A percentile compares a stretch with the other conserved stretches of the same genome.
phyloP scores from a whole-genome alignment of 2,329 filamentous ascomycete genomes.

The Cyphellophora attinorum region DNA sequence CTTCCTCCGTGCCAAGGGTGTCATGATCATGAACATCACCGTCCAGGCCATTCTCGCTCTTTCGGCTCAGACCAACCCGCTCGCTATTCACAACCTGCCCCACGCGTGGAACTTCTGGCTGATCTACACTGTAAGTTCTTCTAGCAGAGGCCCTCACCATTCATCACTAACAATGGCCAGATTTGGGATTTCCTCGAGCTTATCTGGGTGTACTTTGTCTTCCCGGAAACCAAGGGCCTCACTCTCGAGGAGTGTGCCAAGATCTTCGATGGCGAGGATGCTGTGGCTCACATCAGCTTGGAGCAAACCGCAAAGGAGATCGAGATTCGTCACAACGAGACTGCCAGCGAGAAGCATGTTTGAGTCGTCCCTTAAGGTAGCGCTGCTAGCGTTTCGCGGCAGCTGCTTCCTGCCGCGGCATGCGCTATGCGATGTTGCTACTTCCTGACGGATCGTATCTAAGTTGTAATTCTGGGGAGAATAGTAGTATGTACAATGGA shows the following conservation, averaged over 20 bases:
- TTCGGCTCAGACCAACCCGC: slow-evolving; percentile 11
- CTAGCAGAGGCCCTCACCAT: slow-evolving; percentile 1
- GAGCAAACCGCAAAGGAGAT: slow-evolving; percentile 9
- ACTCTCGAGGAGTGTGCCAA: slow-evolving; percentile 63
- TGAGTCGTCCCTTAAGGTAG: slow-evolving; percentile 5
- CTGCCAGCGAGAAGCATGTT: slow-evolving; percentile 3
- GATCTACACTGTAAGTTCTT: slow-evolving; percentile 11
- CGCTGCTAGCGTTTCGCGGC: not conserved
- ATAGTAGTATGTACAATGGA: not conserved
- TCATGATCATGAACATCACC: slow-evolving; percentile 13
- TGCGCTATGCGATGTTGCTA: not conserved
- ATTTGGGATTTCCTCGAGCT: slow-evolving; percentile 22
- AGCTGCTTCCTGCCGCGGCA: not conserved
- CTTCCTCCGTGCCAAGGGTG: slow-evolving; percentile 38
- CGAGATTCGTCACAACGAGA: slow-evolving; percentile 7
- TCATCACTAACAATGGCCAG: slow-evolving; percentile 5
- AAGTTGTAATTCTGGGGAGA: not conserved
- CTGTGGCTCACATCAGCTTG: slow-evolving; percentile 14
- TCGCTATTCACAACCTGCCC: slow-evolving; percentile 10
- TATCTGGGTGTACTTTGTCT: slow-evolving; percentile 43
- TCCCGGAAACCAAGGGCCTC: slow-evolving; percentile 44
- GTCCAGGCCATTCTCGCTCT: slow-evolving; percentile 11
- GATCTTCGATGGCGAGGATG: slow-evolving; percentile 43
- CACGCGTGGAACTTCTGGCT: slow-evolving; percentile 12
- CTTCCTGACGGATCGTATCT: not conserved